Conservation (phyloP, 73 alveolate species). For the Paramecium octaurelia region DNA sequence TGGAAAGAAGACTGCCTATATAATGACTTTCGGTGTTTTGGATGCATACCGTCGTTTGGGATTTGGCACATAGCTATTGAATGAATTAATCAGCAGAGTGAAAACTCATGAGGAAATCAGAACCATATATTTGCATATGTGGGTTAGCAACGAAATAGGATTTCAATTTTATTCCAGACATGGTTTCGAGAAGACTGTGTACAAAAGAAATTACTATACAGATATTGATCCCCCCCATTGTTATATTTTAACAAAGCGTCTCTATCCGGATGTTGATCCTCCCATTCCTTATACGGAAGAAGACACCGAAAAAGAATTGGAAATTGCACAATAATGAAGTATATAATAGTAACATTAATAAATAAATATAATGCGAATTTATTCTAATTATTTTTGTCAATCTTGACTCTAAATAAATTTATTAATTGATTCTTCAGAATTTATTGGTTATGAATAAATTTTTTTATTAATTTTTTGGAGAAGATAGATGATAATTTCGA, state of each 20-base stretch:
- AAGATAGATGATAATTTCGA: not conserved
- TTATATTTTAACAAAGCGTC: slow-evolving; percentile 16
- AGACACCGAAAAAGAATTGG: not conserved
- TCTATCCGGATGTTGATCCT: slow-evolving; percentile 45
- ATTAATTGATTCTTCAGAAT: not conserved
- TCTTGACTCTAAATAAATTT: not conserved
- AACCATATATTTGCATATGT: slow-evolving; percentile 52
- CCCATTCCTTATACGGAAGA: slow-evolving; percentile 1
- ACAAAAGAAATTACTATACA: slow-evolving; percentile 51
- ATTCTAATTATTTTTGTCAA: not conserved
- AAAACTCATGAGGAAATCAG: slow-evolving; percentile 29
- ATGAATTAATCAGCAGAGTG: slow-evolving; percentile 31
- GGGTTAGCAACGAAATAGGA: slow-evolving; percentile 59
- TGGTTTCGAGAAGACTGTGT: slow-evolving; percentile 47
- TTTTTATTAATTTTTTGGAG: not conserved
- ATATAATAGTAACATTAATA: not conserved
- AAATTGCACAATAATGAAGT: not conserved
- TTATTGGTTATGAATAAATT: too few species aligned
- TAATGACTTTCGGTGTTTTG: slow-evolving; percentile 60
- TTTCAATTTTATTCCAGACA: slow-evolving; percentile 36
- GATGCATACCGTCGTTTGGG: slow-evolving; percentile 52
- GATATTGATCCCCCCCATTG: slow-evolving; percentile 58
- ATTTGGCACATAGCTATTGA: slow-evolving; percentile 50
- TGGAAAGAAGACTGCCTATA: slow-evolving; percentile 32
- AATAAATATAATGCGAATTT: not conserved